These are phyloP conservation scores for Fraxinus anomala DNA, from an alignment of 257 asterid species.

Conservation along the genomic window DNA sequence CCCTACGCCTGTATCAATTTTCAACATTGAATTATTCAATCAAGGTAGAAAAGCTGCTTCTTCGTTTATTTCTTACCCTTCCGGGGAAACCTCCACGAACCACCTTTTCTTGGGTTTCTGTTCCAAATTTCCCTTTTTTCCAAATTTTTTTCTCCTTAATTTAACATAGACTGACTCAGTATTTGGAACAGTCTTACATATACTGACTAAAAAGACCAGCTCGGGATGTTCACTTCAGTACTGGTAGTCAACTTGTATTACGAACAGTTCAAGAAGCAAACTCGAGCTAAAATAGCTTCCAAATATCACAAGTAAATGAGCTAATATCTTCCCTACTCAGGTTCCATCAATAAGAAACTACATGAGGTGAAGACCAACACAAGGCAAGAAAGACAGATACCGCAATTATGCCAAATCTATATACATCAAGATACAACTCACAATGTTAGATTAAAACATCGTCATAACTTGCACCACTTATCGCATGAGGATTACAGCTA, in stretches of 20 bases:
- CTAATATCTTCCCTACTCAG: not conserved
- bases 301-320: too few relatives aligned
- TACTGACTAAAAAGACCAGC: not conserved
- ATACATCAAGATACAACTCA: not conserved
- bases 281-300: not conserved
- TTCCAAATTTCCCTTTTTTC: not conserved
- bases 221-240: not conserved
- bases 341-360: not conserved
- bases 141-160: not conserved
- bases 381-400: not conserved
- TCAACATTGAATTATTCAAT: not conserved
- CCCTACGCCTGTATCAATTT: not conserved
- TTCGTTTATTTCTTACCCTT: too few relatives aligned
- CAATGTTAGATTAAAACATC: not conserved
- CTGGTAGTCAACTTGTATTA: not conserved
- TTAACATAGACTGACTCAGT: not conserved
- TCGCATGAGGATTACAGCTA: not conserved
- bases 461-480: not conserved
- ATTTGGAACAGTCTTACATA: not conserved
- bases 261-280: not conserved
- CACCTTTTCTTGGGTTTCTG: not conserved
- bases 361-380: not conserved
- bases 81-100: too few relatives aligned
- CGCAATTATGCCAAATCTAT: not conserved
- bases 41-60: too few relatives aligned